These are phyloP conservation scores for Calycina herbarum DNA, from an alignment of 2,329 filamentous ascomycete species.

Conservation along the genomic window DNA sequence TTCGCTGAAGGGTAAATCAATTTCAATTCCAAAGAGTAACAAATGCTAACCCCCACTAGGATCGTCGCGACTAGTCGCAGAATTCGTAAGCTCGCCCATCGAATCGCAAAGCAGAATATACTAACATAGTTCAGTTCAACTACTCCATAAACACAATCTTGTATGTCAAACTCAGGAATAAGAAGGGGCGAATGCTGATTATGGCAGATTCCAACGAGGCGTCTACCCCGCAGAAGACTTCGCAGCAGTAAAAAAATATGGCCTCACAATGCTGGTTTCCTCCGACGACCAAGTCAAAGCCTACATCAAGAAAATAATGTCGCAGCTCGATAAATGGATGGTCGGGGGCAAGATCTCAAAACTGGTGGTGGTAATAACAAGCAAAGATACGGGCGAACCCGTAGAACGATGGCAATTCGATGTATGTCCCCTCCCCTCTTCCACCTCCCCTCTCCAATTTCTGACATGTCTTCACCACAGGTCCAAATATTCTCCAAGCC, in stretches of 20 bases:
- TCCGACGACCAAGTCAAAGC: constrained; percentile 97
- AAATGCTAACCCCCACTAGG: constrained; percentile 42
- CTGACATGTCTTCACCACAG: constrained; percentile 34
- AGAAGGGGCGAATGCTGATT: neutral
- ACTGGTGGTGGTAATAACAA: constrained; percentile 93
- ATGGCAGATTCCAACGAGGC: constrained; percentile 73
- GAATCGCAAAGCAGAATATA: constrained; percentile 14
- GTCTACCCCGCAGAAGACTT: constrained; percentile 96
- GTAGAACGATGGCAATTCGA: constrained; percentile 99
- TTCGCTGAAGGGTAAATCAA: constrained; percentile 73
- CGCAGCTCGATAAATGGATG: constrained; percentile 98
- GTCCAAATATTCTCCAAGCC: constrained; percentile 57
- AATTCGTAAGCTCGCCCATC: constrained; percentile 70
- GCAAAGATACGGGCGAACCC: constrained; percentile 95
- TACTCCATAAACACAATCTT: constrained; percentile 98
- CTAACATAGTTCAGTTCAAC: constrained; percentile 67
- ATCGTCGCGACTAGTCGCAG: constrained; percentile 83
- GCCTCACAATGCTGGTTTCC: constrained; percentile 79
- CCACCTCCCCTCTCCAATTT: neutral
- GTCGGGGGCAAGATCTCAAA: constrained; percentile 94
- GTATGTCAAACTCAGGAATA: constrained; percentile 48
- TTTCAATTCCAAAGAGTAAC: neutral
- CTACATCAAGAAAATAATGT: constrained; percentile 99
- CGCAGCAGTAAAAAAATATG: constrained; percentile 97
- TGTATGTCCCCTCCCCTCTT: constrained; percentile 47